phyloP scores from a whole-genome alignment of 306 rosid species.

The Vigna nakashimae region DNA sequence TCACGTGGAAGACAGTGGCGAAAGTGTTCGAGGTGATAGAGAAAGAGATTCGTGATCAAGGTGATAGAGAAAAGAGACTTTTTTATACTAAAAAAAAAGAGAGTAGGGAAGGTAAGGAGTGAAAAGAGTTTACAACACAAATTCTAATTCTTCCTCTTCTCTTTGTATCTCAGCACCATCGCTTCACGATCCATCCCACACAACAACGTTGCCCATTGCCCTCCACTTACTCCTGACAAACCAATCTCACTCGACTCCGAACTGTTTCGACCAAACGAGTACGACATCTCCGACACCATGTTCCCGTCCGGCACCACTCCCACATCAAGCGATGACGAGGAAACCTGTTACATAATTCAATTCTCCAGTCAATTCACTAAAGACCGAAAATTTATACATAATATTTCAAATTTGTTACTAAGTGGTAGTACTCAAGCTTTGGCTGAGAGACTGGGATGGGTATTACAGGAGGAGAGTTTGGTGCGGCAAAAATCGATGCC shows the following conservation, averaged over 20 bases:
- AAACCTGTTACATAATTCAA: constrained; percentile 54
- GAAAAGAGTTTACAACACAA: constrained; percentile 54
- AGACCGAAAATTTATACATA: no score
- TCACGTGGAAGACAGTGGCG: no score
- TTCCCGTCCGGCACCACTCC: constrained; percentile 87
- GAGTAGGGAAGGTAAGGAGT: constrained; percentile 25
- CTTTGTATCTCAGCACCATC: constrained; percentile 83
- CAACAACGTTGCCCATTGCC: constrained; percentile 58
- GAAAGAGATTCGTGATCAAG: constrained; percentile 60
- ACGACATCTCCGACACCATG: constrained; percentile 65
- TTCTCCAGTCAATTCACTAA: neutral
- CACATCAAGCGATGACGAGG: constrained; percentile 80
- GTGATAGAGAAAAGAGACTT: constrained; percentile 26
- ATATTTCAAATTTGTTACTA: neutral
- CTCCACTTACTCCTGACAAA: constrained; percentile 41
- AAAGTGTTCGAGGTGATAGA: no score
- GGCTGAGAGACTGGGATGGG: constrained; percentile 74
- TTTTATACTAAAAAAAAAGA: constrained; percentile 35
- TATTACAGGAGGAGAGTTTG: constrained; percentile 76
- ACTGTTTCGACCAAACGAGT: constrained; percentile 52
- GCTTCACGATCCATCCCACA: constrained; percentile 79
- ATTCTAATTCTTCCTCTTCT: constrained; percentile 78
- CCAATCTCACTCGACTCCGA: constrained; percentile 59
- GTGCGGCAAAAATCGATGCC: constrained; percentile 82
- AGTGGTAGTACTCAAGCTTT: constrained; percentile 62